Base-by-base conservation (phyloP, 2,329 filamentous ascomycete genomes). In the Neurospora crassa region DNA sequence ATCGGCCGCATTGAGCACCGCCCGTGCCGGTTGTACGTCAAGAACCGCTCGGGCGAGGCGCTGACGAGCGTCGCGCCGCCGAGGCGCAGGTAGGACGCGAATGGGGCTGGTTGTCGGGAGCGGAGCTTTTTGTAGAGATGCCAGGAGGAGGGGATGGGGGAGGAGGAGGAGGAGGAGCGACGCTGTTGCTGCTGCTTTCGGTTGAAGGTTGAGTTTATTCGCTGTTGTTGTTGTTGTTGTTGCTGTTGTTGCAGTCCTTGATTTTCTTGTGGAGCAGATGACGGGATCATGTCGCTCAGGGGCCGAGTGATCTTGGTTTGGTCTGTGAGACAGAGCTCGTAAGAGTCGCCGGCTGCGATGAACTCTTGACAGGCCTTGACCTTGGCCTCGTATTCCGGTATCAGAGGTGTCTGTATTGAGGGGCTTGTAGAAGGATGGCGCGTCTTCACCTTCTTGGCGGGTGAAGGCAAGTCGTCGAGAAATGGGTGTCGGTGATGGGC, bases 21-120 rank as follows among this genome's bases (percentile, higher is more conserved):
- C 0, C 91, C 90, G 0, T 80, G 81, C 1, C 77, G 73, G 70
- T 81, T 78, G 76, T 84, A 82, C 67, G 88, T 88, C 18, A 98
- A 87, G 78, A 97, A 98, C 2, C 94, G 91, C 81, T 98, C 95
- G 0, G 95, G 95, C 4, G 93, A 97, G 76, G 91, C 92, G 80
- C 91, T 92, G 67, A 97, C 84, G 40, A 98, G 85, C 1, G 92
- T 94, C 3, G 88, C 87, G 41, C 82, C 80, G 2, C 88, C 88
- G 18, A 97, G 86, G 12, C 88, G 89, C 71, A 97, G 83, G 78
- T 92, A 97, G 0, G 93, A 94, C 34, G 92, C 92, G 81, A 97
- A 97, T 0, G 93, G 92, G 0, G 93, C 92, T 0, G 93, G 92
- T 72, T 97, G 96, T 67, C 88, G 86, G 4, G 83, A 82, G 42